Percentiles rank a stretch among this genome's conserved stretches.
These are phyloP conservation scores for Dioszegia crocea DNA, from an alignment of 768 basidiomycete species.

Conservation along the genomic window DNA sequence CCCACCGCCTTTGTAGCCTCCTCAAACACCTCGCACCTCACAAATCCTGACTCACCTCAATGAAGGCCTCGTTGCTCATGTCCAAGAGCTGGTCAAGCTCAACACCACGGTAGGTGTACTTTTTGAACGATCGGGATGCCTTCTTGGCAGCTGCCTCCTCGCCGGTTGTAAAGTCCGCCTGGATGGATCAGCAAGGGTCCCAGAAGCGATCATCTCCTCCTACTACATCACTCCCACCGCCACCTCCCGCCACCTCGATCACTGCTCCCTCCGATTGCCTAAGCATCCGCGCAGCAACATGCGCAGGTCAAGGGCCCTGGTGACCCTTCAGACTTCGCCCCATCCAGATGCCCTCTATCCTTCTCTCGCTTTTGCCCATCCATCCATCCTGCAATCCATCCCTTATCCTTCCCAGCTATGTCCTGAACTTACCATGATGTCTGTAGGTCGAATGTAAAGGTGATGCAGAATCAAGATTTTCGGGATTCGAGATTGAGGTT, in stretches of 20 bases:
- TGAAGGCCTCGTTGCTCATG: slow-evolving; percentile 70
- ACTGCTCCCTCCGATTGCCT: background rate
- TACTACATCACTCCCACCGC: background rate
- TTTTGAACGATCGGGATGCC: slow-evolving; percentile 98
- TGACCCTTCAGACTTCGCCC: too few relatives aligned
- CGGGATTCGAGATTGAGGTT: background rate
- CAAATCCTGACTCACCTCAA: slow-evolving; percentile 63
- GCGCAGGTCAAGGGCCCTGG: too few relatives aligned
- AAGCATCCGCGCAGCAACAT: too few relatives aligned
- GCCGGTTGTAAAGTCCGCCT: slow-evolving; percentile 71
- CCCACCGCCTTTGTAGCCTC: background rate
- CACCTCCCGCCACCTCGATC: background rate
- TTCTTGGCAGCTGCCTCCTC: slow-evolving; percentile 91
- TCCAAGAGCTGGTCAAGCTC: slow-evolving; percentile 98
- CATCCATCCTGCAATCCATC: background rate
- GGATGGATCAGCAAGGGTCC: background rate
- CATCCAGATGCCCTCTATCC: background rate
- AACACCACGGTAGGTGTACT: slow-evolving; percentile 96
- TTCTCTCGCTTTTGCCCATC: background rate
- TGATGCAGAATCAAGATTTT: background rate
- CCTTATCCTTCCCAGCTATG: background rate
- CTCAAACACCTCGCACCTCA: background rate
- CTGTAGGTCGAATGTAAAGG: background rate
- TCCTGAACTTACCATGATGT: slow-evolving; percentile 17
- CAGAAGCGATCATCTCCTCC: background rate